Evolutionary conservation across 345 rosid species (phyloP).

Genomic region (Arabis alpina): DNA sequence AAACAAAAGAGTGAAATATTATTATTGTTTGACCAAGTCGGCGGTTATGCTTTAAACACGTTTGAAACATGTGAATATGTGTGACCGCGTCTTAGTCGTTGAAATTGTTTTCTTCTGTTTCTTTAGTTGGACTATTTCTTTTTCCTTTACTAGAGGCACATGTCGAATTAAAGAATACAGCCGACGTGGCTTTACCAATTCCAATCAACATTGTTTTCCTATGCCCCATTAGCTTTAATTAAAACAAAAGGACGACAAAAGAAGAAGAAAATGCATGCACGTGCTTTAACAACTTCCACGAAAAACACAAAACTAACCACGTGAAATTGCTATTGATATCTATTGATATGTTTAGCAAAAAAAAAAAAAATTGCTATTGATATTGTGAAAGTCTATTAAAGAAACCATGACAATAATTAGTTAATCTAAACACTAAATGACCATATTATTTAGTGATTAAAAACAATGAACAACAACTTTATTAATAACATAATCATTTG

Average conservation of each 20-base stretch:
- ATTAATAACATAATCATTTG: too few relatives aligned
- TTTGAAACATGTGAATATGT: slow-evolving; percentile 23
- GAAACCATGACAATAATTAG: too few relatives aligned
- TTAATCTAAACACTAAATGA: too few relatives aligned
- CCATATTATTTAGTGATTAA: too few relatives aligned
- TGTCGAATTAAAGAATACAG: slow-evolving; percentile 23
- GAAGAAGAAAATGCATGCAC: slow-evolving; percentile 30
- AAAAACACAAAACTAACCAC: slow-evolving; percentile 13
- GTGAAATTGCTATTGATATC: slow-evolving; percentile 3
- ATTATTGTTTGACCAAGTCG: neutral
- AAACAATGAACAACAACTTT: too few relatives aligned
- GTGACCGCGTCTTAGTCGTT: slow-evolving; percentile 17
- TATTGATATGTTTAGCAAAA: too few relatives aligned
- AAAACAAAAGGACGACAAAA: neutral
- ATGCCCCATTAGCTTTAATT: neutral
- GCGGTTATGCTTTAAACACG: slow-evolving; percentile 24
- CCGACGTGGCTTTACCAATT: slow-evolving; percentile 33
- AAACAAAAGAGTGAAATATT: neutral
- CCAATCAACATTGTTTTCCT: slow-evolving; percentile 2
- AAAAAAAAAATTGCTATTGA: neutral
- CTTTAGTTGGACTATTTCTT: slow-evolving; percentile 20
- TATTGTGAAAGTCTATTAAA: too few relatives aligned
- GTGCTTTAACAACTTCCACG: slow-evolving; percentile 29
- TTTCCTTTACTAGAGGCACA: slow-evolving; percentile 39
- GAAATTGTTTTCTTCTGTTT: slow-evolving; percentile 26